phyloP scores from a whole-genome alignment of 805 yeast species.

The Sugiyamaella marilandica region DNA sequence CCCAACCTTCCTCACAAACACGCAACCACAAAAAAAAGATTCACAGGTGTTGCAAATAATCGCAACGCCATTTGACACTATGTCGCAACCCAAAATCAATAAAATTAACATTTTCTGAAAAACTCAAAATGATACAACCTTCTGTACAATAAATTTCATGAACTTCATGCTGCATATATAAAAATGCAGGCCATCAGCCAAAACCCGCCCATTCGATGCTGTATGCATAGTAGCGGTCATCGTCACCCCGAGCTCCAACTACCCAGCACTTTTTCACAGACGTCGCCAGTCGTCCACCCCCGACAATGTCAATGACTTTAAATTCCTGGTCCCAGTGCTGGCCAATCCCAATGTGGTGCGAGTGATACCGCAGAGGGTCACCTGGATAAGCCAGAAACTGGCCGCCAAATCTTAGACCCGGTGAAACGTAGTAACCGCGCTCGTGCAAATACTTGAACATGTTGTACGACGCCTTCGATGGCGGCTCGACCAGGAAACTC shows the following conservation, averaged over 20 bases:
- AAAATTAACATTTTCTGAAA: too few relatives aligned
- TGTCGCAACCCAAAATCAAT: too few relatives aligned
- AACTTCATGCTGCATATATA: too few relatives aligned
- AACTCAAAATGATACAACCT: too few relatives aligned
- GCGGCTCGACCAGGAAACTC: background rate
- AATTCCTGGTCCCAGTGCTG: slow-evolving; percentile 47
- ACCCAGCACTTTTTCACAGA: slow-evolving; percentile 86
- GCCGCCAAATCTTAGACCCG: slow-evolving; percentile 91
- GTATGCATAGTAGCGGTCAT: slow-evolving; percentile 41
- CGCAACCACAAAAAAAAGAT: too few relatives aligned
- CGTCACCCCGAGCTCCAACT: slow-evolving; percentile 33
- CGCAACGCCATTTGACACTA: too few relatives aligned
- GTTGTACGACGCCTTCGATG: slow-evolving; percentile 25
- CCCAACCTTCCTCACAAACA: too few relatives aligned
- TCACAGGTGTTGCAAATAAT: too few relatives aligned
- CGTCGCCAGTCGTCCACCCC: slow-evolving; percentile 89
- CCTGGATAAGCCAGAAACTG: slow-evolving; percentile 89
- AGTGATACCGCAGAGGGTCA: slow-evolving; percentile 85
- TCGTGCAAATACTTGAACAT: slow-evolving; percentile 41
- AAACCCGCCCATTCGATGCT: slow-evolving; percentile 97
- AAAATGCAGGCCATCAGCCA: slow-evolving; percentile 45
- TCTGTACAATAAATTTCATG: too few relatives aligned
- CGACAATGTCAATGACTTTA: slow-evolving; percentile 55
- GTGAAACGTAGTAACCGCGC: slow-evolving; percentile 55
- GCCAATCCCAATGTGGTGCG: slow-evolving; percentile 69